Evolutionary conservation across 805 yeast species (phyloP), one percentile per base, ranked within the genome.

Genomic region (Spencermartinsiella europaea): DNA sequence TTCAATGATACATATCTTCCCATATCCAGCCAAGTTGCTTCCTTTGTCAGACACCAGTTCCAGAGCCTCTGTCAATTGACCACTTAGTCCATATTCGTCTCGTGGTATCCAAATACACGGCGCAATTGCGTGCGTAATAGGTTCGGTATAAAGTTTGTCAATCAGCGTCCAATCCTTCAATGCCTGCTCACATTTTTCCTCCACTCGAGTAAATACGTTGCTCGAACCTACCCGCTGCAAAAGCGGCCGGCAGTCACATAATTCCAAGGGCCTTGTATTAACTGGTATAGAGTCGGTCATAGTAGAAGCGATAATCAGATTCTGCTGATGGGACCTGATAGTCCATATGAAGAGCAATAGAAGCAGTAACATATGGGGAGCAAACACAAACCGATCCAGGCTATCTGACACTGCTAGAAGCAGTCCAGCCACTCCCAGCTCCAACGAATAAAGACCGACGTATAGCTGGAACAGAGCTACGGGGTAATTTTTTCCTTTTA

Each of bases 391-490:
- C 44, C 57, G 60, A 31, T 71, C 79, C 4, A 65, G 44, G n/a
- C 67, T 66, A 55, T 81, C 73, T 45, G 71, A 69, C 51, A 82
- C 81, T 14, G 85, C 63, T 36, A 85, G 75, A 55, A 86, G 81
- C 7, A 87, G 66, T 0, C 96, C 97, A 36, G 85, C 73, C 56
- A 89, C 64, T 51, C 90, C 84, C 33, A 83, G 69, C 58, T 89
- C 95, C 58, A 86, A 70, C 57, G 89, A 85, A 61, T 89, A 89
- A 1, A 89, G 66, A 0, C 97, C 97, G 0, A 85, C 72, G 57
- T 84, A 87, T 38, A 89, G 63, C 47, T 87, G 95, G 47, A 83
- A 72, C 16, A 89, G 64, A 0, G 95, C 95, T 2, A 71, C 70
- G 1, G 93, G 85, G 61, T 85, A 89, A 38, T 84, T 69, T 48